These are phyloP conservation scores for Starmerella stigmatis DNA, from an alignment of 805 yeast genomes.

Conservation along the genomic window DNA sequence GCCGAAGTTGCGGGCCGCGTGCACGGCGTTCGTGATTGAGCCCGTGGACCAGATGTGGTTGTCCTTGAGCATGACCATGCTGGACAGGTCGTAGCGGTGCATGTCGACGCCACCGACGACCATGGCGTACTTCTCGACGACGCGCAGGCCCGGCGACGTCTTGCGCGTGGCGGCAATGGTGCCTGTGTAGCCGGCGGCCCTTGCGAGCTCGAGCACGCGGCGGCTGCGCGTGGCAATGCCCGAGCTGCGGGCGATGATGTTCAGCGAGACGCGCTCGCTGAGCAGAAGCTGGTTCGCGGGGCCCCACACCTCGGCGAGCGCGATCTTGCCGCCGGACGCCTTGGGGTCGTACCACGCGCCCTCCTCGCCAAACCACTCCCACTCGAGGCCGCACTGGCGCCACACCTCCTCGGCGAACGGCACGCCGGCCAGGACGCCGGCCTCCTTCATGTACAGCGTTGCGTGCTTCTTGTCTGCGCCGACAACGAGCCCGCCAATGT, in stretches of 20 bases:
- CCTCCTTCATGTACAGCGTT: slow-evolving; percentile 66
- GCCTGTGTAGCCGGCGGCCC: slow-evolving; percentile 61
- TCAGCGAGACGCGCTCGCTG: slow-evolving; percentile 80
- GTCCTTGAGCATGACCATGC: slow-evolving; percentile 95
- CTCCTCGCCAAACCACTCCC: slow-evolving; percentile 65
- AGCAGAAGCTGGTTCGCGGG: slow-evolving; percentile 67
- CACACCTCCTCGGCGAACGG: slow-evolving; percentile 85
- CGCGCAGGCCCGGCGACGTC: slow-evolving; percentile 92
- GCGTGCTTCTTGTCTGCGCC: slow-evolving; percentile 65
- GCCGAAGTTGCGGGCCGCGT: slow-evolving; percentile 63
- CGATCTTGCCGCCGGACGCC: slow-evolving; percentile 41
- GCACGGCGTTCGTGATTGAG: slow-evolving; percentile 75
- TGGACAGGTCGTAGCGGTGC: slow-evolving; percentile 80
- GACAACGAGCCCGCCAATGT: slow-evolving; percentile 91
- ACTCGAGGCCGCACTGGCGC: slow-evolving; percentile 57
- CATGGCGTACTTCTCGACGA: slow-evolving; percentile 88
- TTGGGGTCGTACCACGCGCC: slow-evolving; percentile 47
- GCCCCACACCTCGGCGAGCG: slow-evolving; percentile 70
- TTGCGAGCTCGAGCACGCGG: slow-evolving; percentile 49
- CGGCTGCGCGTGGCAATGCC: slow-evolving; percentile 77
- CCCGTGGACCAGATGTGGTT: slow-evolving; percentile 91
- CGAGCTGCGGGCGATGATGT: slow-evolving; percentile 68
- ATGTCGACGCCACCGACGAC: slow-evolving; percentile 89
- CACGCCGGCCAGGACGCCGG: slow-evolving; percentile 71
- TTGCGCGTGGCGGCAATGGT: slow-evolving; percentile 91